Evolutionary conservation across 2,329 filamentous ascomycete species (phyloP), one percentile per base, ranked within the genome.

Genomic region (Paradendryphiella salina): DNA sequence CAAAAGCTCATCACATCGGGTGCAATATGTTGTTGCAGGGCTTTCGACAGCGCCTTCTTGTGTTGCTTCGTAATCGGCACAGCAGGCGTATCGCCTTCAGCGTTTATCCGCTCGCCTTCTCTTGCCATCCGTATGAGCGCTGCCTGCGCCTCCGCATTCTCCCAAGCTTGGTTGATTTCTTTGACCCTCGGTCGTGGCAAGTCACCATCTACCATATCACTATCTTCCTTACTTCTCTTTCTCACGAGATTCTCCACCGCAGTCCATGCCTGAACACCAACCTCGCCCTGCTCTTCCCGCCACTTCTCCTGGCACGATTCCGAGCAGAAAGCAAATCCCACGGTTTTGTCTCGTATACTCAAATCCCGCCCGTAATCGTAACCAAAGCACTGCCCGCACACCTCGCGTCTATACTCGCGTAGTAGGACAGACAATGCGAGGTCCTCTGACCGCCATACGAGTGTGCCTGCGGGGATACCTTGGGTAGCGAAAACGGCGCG

Each of bases 401-500:
- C 77, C 65, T 80, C 77, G 33, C 76, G 75, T 7, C 75, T 69
- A 59, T 79, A 79, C 40, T 77, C 70, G 38, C 76, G 73, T 33
- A 77, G 70, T 3, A 80, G 53, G 7, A 79, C 74, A 23, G 69
- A 70, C 1, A 75, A 64, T 3, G 71, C 66, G 1, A 77, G 70
- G 14, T 73, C 67, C n/a, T 65, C 59, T 14, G 73, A 71, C 14
- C 65, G 65, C 52, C 69, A 72, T 6, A 79, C 52, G 6, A 71
- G 52, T 0, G 75, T 75, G 34, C 63, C 66, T 5, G 61, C 46
- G 7, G 70, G 50, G 2, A 79, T 72, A 18, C 56, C 42, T 34
- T 60, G 57, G 3, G 52, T 64, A 3, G 77, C 76, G 50, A 79
- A 75, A 41, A 79, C 73, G 32, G 76, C 77, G 46, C 77, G 72